Base-by-base conservation (phyloP, 352 stramenopile genomes). In the Phytophthora foliorum region DNA sequence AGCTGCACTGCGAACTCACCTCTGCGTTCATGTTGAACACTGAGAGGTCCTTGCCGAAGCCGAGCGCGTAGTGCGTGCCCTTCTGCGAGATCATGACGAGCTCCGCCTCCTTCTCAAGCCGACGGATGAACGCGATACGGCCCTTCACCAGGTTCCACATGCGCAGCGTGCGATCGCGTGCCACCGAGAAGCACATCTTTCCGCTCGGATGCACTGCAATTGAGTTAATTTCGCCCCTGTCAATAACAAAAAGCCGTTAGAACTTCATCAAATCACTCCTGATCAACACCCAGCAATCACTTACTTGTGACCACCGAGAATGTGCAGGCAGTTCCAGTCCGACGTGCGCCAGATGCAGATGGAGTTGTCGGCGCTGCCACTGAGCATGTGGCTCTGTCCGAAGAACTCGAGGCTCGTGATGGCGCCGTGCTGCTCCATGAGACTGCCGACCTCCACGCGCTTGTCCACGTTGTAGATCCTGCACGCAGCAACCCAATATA, bases 141-240 rank as follows among this genome's bases (percentile, higher is more conserved):
- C 91, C 91, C 49, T 96, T 96, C 27, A 97, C 86, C 3, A 97
- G 67, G 74, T 97, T 96, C 91, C 91, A 97, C 84, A 97, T 93
- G 38, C 89, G 87, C 67, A 97, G 69, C 46, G 89, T 97, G 48
- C 84, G 79, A 44, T 97, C 91, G 9, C 80, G 80, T 6, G 88
- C 86, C 3, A 96, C 86, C 2, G 90, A 96, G 34, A 97, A 92
- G 48, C 88, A 93, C 46, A 97, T 44, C 61, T 96, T 95, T 38
- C 90, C 90, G 45, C 85, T 96, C n/a, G 91, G 91, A 39, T 97
- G 91, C 62, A 96, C 83, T 19, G 87, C 89, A 39, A 97, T 88
- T 8, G 86, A 89, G 34, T 86, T 94, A 32, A 97, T 87, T 41
- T 95, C 77, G 19, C 76, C 89, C 70, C 88, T 94, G 54, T 17